These are phyloP conservation scores for Aspergillus arachidicola DNA, from an alignment of 2,329 filamentous ascomycete genomes.

Conservation along the genomic window DNA sequence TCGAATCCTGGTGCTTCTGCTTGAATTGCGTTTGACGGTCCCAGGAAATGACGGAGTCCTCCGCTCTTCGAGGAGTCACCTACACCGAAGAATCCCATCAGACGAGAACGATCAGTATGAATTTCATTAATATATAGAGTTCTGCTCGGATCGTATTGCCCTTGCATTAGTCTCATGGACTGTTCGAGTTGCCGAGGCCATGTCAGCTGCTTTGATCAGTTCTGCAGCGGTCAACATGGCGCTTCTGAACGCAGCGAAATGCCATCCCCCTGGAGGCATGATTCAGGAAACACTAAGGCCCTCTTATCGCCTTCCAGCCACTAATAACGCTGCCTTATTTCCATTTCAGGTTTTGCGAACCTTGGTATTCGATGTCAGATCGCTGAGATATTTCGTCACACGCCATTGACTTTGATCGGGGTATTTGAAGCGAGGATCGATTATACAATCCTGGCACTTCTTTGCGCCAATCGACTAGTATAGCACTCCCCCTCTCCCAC, in stretches of 20 bases:
- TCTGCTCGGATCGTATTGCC: background rate
- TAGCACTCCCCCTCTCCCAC: too few relatives aligned
- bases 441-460: too few relatives aligned
- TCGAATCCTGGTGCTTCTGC: background rate
- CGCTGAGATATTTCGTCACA: too few relatives aligned
- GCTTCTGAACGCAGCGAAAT: background rate
- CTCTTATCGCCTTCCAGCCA: accelerated
- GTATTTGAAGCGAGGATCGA: too few relatives aligned
- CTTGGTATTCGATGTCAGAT: background rate
- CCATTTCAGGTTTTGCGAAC: background rate
- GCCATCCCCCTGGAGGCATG: background rate
- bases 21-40: background rate
- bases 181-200: background rate
- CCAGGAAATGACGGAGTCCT: background rate
- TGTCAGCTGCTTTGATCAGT: background rate
- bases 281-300: background rate
- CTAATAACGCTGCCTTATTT: background rate
- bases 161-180: background rate
- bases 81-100: background rate
- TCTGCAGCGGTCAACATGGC: background rate
- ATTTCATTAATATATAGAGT: background rate
- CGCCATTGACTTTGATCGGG: too few relatives aligned
- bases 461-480: too few relatives aligned
- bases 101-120: background rate
- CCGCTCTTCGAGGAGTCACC: background rate